phyloP scores from a whole-genome alignment of 2,329 filamentous ascomycete genomes.

The Colletotrichum horii region DNA sequence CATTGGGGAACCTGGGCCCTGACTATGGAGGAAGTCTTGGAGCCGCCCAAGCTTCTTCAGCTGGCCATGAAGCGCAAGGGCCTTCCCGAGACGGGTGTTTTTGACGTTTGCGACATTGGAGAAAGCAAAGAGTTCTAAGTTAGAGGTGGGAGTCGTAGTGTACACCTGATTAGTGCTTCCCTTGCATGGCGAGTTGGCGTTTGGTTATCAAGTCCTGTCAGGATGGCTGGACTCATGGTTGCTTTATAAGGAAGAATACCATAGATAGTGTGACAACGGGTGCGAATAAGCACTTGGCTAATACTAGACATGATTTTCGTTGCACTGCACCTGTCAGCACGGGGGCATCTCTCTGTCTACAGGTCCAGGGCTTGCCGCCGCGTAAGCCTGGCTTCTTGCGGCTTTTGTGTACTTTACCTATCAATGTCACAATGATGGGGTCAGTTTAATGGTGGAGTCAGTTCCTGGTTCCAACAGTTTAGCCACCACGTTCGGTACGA shows the following conservation, averaged over 20 bases:
- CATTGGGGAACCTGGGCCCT: conserved; percentile 94
- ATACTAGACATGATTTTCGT: not conserved
- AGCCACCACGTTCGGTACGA: not conserved
- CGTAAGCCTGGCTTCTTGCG: not conserved
- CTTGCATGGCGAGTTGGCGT: not conserved
- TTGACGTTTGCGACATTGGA: conserved; percentile 85
- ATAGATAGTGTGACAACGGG: not conserved
- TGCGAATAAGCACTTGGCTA: not conserved
- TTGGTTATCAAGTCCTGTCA: not conserved
- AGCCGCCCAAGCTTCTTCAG: conserved; percentile 77
- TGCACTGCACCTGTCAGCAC: not conserved
- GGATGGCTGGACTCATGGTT: not conserved
- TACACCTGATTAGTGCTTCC: not conserved
- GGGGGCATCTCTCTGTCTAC: no score
- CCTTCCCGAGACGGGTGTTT: conserved; percentile 73
- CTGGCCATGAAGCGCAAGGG: conserved; percentile 73
- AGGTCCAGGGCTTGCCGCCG: not conserved
- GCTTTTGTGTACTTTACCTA: not conserved
- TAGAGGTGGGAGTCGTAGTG: not conserved
- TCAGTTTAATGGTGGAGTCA: not conserved
- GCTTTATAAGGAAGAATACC: not conserved
- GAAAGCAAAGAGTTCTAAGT: conserved; percentile 77
- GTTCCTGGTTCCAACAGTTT: not conserved
- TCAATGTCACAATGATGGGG: not conserved
- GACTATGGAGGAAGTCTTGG: conserved; percentile 83